Conservation (phyloP, 352 stramenopile species). For the Pythium sp. region DNA sequence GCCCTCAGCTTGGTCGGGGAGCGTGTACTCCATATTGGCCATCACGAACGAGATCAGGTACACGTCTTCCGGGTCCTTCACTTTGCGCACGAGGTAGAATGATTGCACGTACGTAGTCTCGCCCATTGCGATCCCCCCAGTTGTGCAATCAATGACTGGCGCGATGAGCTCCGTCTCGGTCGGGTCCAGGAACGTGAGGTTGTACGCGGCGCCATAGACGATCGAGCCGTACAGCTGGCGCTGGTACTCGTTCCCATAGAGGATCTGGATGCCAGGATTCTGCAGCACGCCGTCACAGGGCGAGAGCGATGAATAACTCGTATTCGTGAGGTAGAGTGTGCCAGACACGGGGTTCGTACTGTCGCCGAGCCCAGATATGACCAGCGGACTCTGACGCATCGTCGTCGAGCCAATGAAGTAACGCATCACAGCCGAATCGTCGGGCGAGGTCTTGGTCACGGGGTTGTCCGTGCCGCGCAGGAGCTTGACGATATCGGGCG, state of each 20-base stretch:
- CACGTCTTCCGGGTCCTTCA: not conserved
- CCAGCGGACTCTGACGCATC: conserved; percentile 32
- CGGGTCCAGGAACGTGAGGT: conserved; percentile 27
- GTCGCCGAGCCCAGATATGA: conserved; percentile 20
- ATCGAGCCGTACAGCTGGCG: conserved; percentile 25
- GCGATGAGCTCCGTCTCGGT: conserved; percentile 28
- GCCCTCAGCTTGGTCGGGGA: conserved; percentile 12
- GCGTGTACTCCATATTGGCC: not conserved
- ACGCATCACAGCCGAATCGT: conserved; percentile 20
- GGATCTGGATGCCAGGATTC: conserved; percentile 5
- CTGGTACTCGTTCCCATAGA: conserved; percentile 35
- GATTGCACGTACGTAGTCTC: conserved; percentile 1
- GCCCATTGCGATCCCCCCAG: not conserved
- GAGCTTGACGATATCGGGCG: conserved; percentile 10
- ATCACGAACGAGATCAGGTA: conserved; percentile 7
- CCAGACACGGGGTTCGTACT: conserved; percentile 25
- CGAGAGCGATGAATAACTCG: conserved; percentile 15
- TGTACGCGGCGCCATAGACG: conserved; percentile 21
- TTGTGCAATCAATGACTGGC: conserved; percentile 24
- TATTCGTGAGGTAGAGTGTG: conserved; percentile 26
- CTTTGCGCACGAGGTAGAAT: conserved; percentile 12
- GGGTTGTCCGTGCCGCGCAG: conserved; percentile 15
- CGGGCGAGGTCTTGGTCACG: not conserved
- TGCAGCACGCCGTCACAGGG: conserved; percentile 22
- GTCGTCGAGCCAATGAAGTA: conserved; percentile 13